A percentile compares a stretch with the other conserved stretches of the same genome.
phyloP scores from a whole-genome alignment of 2,329 filamentous ascomycete genomes.

The Calonectria hawksworthii region DNA sequence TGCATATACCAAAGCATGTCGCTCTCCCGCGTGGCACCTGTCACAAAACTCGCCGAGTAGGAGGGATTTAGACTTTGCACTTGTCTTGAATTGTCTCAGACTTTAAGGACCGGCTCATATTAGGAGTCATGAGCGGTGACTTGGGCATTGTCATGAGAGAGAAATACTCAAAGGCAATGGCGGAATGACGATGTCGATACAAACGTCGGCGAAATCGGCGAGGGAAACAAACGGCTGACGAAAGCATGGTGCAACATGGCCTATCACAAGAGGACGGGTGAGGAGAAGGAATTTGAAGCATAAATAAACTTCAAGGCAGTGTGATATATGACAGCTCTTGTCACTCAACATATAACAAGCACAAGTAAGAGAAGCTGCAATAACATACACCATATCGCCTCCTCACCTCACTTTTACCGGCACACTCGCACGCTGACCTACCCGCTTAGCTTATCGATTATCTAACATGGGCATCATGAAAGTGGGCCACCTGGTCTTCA shows the following conservation, averaged over 20 bases:
- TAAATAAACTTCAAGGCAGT: background rate
- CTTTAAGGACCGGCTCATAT: background rate
- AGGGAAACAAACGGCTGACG: background rate
- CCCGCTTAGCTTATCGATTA: slow-evolving; percentile 3
- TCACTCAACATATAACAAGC: background rate
- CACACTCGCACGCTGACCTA: background rate
- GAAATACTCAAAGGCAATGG: background rate
- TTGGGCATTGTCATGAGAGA: background rate
- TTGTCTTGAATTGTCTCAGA: background rate
- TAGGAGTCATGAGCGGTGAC: background rate
- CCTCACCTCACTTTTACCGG: background rate
- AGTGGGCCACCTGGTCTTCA: background rate
- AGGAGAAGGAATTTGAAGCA: background rate
- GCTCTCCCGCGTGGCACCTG: background rate
- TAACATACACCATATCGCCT: background rate
- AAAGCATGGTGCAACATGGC: background rate
- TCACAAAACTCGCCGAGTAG: background rate
- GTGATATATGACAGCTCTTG: background rate
- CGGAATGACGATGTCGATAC: background rate
- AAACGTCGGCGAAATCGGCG: background rate
- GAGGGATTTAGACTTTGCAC: background rate
- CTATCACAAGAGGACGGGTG: background rate
- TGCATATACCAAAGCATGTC: background rate
- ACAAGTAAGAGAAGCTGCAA: background rate
- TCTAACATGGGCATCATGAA: background rate